phyloP scores from a whole-genome alignment of 2,329 filamentous ascomycete species.

The Claviceps pusilla region DNA sequence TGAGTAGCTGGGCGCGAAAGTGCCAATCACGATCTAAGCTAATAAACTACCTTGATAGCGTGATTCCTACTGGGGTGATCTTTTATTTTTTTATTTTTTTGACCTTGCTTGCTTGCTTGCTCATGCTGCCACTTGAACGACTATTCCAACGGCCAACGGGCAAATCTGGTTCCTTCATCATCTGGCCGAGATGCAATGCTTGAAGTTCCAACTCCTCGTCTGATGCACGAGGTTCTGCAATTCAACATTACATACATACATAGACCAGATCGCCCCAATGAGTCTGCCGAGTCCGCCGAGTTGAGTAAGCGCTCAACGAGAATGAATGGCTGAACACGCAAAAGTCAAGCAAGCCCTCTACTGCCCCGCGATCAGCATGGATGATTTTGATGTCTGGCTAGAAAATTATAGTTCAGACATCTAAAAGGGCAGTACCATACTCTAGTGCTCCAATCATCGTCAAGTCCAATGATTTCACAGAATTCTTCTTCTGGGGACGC shows the following conservation, averaged over 20 bases:
- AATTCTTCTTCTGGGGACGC: background rate
- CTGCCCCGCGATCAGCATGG: background rate
- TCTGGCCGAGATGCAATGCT: no score
- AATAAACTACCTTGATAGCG: background rate
- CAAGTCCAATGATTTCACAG: background rate
- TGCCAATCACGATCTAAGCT: background rate
- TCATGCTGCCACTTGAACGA: no score
- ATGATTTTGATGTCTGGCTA: background rate
- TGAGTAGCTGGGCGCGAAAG: background rate
- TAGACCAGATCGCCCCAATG: background rate
- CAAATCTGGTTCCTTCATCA: no score
- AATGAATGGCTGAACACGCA: background rate
- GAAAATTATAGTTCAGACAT: background rate
- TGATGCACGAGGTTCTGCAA: no score
- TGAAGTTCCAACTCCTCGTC: no score
- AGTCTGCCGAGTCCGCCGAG: background rate
- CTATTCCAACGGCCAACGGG: no score
- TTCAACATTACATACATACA: background rate
- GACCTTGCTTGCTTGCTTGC: no score
- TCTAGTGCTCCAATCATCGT: background rate
- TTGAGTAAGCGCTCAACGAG: background rate
- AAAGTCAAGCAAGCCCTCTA: background rate
- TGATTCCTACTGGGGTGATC: background rate
- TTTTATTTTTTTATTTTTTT: no score
- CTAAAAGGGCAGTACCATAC: background rate